phyloP scores from a whole-genome alignment of 2,329 filamentous ascomycete genomes.

The Diplocarpon mali region DNA sequence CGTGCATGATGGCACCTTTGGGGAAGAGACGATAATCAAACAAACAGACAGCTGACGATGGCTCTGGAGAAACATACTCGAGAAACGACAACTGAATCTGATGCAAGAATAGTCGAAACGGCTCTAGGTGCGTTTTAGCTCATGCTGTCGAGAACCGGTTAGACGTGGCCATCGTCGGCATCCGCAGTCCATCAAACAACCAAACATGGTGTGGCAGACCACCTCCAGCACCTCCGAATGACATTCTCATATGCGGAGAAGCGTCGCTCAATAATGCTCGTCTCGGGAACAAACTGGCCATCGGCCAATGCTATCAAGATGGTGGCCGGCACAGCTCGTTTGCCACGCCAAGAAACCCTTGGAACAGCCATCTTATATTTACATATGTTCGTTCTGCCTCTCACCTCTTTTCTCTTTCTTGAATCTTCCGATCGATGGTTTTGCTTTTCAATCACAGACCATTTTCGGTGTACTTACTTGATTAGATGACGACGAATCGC shows the following conservation, averaged over 20 bases:
- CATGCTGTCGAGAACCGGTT: constrained; percentile 3
- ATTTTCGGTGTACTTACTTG: too few species aligned
- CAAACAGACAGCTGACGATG: constrained; percentile 9
- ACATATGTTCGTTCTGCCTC: constrained; percentile 3
- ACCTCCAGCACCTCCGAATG: constrained; percentile 6
- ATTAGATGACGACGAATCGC: constrained; percentile 15
- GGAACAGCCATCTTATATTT: too few species aligned
- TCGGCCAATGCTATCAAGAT: too few species aligned
- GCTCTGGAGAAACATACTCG: not conserved
- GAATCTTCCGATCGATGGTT: too few species aligned
- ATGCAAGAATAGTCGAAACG: not conserved
- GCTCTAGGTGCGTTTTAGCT: not conserved
- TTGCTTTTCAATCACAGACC: too few species aligned
- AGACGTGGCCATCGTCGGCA: constrained; percentile 7
- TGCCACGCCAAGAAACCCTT: too few species aligned
- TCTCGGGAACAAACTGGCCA: too few species aligned
- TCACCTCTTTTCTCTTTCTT: constrained; percentile 7
- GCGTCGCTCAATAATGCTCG: too few species aligned
- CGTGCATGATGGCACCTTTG: not conserved
- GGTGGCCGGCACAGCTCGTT: too few species aligned
- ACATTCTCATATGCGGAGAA: not conserved
- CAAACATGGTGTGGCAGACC: constrained; percentile 2
- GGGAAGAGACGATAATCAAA: not conserved
- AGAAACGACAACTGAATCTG: not conserved
- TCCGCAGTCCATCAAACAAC: not conserved